These are phyloP conservation scores for Entomortierella beljakovae DNA, from an alignment of 192 early-diverging fungal species.

Conservation along the genomic window DNA sequence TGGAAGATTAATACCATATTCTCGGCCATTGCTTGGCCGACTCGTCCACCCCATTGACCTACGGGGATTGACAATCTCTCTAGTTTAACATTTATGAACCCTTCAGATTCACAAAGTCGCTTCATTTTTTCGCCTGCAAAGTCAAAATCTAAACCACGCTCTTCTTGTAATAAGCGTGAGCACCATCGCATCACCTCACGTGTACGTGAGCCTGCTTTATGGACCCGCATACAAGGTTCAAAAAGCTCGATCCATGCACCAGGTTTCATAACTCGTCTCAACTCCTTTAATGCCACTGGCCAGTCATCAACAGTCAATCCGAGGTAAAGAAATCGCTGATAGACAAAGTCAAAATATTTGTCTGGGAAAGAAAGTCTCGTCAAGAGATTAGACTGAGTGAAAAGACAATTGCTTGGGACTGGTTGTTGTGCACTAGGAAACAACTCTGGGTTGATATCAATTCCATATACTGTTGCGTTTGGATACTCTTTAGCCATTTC, in stretches of 20 bases:
- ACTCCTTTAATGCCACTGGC: conserved; percentile 47
- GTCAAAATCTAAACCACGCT: conserved; percentile 50
- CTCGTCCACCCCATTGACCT: conserved; percentile 48
- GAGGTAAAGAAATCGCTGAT: conserved; percentile 49
- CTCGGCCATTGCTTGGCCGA: conserved; percentile 51
- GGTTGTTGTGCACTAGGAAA: conserved; percentile 42
- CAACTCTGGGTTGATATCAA: conserved; percentile 51
- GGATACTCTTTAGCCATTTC: conserved; percentile 52
- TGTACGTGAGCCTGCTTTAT: conserved; percentile 33
- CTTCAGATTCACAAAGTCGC: conserved; percentile 31
- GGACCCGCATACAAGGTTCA: conserved; percentile 53
- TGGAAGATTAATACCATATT: conserved; percentile 55
- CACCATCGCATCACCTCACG: conserved; percentile 53
- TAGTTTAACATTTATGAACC: conserved; percentile 37
- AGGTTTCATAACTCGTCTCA: conserved; percentile 51
- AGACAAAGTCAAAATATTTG: conserved; percentile 58
- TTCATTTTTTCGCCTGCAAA: conserved; percentile 54
- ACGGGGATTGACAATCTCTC: conserved; percentile 53
- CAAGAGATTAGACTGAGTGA: conserved; percentile 52
- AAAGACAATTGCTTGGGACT: conserved; percentile 49
- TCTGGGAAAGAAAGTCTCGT: conserved; percentile 54
- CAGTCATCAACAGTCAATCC: conserved; percentile 53
- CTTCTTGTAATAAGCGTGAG: conserved; percentile 43
- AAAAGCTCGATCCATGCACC: conserved; percentile 56
- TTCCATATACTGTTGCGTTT: conserved; percentile 48